These are phyloP conservation scores for Cytospora paraplurivora DNA, from an alignment of 2,329 filamentous ascomycete species.

Conservation along the genomic window DNA sequence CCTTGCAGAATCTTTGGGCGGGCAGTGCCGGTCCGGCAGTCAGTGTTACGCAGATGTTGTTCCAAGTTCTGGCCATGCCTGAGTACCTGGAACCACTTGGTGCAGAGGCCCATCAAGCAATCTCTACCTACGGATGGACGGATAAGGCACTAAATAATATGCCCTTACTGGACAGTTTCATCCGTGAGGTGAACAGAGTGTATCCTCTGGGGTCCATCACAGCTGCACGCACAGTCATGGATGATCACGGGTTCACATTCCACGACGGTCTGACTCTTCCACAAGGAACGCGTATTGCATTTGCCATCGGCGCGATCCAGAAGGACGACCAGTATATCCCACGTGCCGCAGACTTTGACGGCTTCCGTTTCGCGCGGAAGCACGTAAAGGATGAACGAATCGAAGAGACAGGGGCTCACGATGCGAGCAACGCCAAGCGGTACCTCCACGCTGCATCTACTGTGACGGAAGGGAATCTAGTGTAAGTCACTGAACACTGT, in stretches of 20 bases:
- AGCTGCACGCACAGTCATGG: neutral
- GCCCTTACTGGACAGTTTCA: neutral
- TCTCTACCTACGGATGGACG: neutral
- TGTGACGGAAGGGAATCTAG: neutral
- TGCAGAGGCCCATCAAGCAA: neutral
- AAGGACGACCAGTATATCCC: neutral
- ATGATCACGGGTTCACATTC: neutral
- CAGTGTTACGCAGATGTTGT: neutral
- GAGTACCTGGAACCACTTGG: neutral
- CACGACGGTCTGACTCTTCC: conserved; percentile 1
- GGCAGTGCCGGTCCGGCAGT: neutral
- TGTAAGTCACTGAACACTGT: neutral
- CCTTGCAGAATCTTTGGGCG: neutral
- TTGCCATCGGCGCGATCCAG: neutral
- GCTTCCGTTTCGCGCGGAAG: neutral
- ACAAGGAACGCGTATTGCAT: neutral
- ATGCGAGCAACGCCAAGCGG: neutral
- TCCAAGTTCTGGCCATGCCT: neutral
- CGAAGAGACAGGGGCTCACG: neutral
- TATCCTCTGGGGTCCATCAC: neutral
- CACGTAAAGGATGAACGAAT: too few species aligned
- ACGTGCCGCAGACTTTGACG: neutral
- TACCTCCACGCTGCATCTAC: neutral
- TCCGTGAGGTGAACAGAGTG: neutral
- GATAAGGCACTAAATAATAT: conserved; percentile 1